Conservation (phyloP, 2,329 filamentous ascomycete genomes). For the Colletotrichum chlorophyti region DNA sequence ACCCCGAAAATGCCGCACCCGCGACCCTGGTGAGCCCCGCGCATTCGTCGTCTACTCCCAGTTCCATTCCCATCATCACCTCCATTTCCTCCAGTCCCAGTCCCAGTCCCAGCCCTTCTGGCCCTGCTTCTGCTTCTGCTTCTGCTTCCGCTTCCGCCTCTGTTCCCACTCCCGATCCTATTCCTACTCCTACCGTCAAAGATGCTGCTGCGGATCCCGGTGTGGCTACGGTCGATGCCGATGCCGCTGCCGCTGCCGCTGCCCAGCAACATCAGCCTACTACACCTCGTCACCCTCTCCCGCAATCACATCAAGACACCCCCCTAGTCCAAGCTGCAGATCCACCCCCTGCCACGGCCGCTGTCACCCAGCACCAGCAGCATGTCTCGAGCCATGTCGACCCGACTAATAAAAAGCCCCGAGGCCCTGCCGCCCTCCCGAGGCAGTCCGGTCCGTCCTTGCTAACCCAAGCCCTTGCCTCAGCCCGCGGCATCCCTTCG, state of each 20-base stretch:
- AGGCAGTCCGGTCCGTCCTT: slow-evolving; percentile 60
- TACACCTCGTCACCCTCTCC: slow-evolving; percentile 33
- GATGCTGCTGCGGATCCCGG: slow-evolving; percentile 5
- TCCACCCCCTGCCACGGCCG: slow-evolving; percentile 30
- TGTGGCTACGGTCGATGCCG: slow-evolving; percentile 1
- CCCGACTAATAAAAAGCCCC: slow-evolving; percentile 54
- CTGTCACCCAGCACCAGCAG: slow-evolving; percentile 28
- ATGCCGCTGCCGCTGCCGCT: slow-evolving; percentile 2
- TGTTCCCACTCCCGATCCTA: slow-evolving; percentile 2
- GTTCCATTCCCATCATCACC: neutral
- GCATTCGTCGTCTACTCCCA: slow-evolving; percentile 17
- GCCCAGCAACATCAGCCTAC: slow-evolving; percentile 19
- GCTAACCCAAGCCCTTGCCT: slow-evolving; percentile 64
- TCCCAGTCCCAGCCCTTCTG: slow-evolving; percentile 3
- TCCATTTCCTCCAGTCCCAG: neutral
- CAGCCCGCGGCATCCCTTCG: slow-evolving; percentile 58
- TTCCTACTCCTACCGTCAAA: neutral
- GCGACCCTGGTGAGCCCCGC: slow-evolving; percentile 50
- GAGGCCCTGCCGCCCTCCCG: slow-evolving; percentile 45
- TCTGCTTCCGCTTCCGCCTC: neutral
- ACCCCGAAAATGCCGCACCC: slow-evolving; percentile 62
- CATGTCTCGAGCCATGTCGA: slow-evolving; percentile 41
- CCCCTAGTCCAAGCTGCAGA: slow-evolving; percentile 24
- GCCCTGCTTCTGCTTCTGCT: slow-evolving; percentile 1
- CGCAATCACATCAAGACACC: slow-evolving; percentile 30